Conservation (phyloP, 2,329 filamentous ascomycete genomes). For the Thelonectria rubi region DNA sequence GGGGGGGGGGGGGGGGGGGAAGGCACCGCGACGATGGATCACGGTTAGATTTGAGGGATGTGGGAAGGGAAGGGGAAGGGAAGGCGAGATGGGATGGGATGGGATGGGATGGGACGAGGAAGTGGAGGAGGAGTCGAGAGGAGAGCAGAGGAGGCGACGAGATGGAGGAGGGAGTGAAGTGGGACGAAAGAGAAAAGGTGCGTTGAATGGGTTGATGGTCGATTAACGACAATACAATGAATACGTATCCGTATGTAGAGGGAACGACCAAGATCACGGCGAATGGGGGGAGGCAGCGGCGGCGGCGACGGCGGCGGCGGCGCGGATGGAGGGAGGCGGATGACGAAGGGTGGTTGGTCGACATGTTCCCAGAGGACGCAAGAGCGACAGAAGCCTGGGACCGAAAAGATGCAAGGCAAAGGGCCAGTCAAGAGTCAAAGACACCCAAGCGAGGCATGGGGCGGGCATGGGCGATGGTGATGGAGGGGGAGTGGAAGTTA, state of each 20-base stretch:
- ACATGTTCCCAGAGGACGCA: slow-evolving; percentile 34
- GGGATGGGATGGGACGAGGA: not conserved
- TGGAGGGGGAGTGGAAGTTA: not conserved
- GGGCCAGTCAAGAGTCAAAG: slow-evolving; percentile 19
- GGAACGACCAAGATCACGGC: too few species aligned
- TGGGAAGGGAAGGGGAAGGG: slow-evolving; percentile 18
- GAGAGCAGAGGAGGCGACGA: not conserved
- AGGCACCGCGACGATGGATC: slow-evolving; percentile 19
- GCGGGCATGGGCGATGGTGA: not conserved
- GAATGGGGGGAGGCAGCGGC: slow-evolving; percentile 32
- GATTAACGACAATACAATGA: too few species aligned
- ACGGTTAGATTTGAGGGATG: slow-evolving; percentile 1
- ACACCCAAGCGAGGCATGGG: not conserved
- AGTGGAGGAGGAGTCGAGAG: not conserved
- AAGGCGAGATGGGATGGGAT: slow-evolving; percentile 16
- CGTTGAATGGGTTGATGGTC: not conserved
- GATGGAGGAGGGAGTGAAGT: not conserved
- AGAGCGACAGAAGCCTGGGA: slow-evolving; percentile 28
- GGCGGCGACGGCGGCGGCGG: slow-evolving; percentile 40
- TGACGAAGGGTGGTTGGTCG: slow-evolving; percentile 49
- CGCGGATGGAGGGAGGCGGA: slow-evolving; percentile 44
- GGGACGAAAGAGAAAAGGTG: slow-evolving; percentile 30
- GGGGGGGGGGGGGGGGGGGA: slow-evolving; percentile 16
- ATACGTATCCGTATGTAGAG: too few species aligned
- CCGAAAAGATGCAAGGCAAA: slow-evolving; percentile 13